Percentiles rank a stretch among this genome's conserved stretches.
Conservation (phyloP, 352 stramenopile species). For the Phytophthora pisi region DNA sequence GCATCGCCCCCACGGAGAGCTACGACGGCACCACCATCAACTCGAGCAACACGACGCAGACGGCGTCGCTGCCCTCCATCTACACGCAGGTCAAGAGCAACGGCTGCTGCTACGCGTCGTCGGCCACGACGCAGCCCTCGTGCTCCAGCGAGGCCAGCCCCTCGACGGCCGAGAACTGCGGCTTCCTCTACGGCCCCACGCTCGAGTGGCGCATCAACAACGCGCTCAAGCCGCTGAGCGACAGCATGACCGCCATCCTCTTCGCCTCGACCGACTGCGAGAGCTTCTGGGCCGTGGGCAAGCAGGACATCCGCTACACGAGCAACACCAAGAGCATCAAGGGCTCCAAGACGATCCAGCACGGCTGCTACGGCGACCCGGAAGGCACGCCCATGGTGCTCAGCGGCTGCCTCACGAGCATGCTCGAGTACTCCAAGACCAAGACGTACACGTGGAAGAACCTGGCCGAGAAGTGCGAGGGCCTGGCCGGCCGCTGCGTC, state of each 20-base stretch:
- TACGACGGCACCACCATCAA: conserved; percentile 85
- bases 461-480: conserved; percentile 79
- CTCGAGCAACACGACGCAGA: conserved; percentile 74
- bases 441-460: conserved; percentile 87
- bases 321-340: conserved; percentile 71
- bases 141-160: conserved; percentile 73
- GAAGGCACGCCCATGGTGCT: conserved; percentile 70
- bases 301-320: conserved; percentile 78
- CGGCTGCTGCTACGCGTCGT: conserved; percentile 83
- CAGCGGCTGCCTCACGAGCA: conserved; percentile 75
- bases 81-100: conserved; percentile 74
- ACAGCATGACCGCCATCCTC: conserved; percentile 69
- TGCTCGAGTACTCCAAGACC: conserved; percentile 78
- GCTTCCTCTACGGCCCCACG: conserved; percentile 85
- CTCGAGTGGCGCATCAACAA: conserved; percentile 83
- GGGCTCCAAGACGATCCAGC: conserved; percentile 85
- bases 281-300: conserved; percentile 84
- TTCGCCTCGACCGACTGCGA: conserved; percentile 88
- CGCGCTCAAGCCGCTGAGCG: conserved; percentile 51
- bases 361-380: conserved; percentile 80
- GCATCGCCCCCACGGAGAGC: conserved; percentile 69
- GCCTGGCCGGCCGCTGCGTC: conserved; percentile 75
- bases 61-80: conserved; percentile 69
- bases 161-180: conserved; percentile 64
- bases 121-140: conserved; percentile 56